phyloP scores from a whole-genome alignment of 2,329 filamentous ascomycete genomes.

The Boeremia lycopersici region DNA sequence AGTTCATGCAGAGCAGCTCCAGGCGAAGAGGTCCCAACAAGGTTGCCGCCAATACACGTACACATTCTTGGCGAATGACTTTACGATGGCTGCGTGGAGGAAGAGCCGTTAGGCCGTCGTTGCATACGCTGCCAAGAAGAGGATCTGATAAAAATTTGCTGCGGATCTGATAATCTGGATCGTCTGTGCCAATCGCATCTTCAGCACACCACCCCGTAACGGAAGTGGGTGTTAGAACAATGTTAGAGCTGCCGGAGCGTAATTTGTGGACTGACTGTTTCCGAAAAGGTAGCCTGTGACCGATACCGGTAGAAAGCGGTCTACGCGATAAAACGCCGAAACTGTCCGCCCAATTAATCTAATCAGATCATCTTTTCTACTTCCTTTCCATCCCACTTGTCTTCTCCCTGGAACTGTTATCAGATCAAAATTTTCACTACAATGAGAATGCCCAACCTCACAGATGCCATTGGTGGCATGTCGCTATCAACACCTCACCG shows the following conservation, averaged over 20 bases:
- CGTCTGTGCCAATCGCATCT: constrained; percentile 4
- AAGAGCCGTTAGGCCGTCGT: neutral
- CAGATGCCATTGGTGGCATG: constrained; percentile 34
- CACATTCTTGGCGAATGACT: neutral
- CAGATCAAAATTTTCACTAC: constrained; percentile 21
- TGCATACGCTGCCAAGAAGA: constrained; percentile 11
- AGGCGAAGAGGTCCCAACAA: constrained; percentile 3
- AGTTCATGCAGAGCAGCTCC: neutral
- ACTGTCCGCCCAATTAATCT: constrained; percentile 28
- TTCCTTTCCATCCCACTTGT: constrained; percentile 1
- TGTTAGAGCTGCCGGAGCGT: neutral
- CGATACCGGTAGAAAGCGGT: constrained; percentile 23
- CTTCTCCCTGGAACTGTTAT: constrained; percentile 4
- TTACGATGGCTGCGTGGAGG: constrained; percentile 1
- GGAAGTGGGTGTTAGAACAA: constrained; percentile 2
- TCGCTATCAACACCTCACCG: constrained; percentile 41
- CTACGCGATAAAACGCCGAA: constrained; percentile 26
- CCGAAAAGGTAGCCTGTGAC: neutral
- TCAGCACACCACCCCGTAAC: neutral
- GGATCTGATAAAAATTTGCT: constrained; percentile 30
- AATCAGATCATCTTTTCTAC: constrained; percentile 44
- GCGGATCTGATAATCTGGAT: constrained; percentile 24
- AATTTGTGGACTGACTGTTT: constrained; percentile 1
- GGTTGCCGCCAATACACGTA: constrained; percentile 1
- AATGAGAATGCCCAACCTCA: constrained; percentile 38